Evolutionary conservation across 768 basidiomycete species (phyloP), one percentile per base, ranked within the genome.

Genomic region (Panellus pusillus): DNA sequence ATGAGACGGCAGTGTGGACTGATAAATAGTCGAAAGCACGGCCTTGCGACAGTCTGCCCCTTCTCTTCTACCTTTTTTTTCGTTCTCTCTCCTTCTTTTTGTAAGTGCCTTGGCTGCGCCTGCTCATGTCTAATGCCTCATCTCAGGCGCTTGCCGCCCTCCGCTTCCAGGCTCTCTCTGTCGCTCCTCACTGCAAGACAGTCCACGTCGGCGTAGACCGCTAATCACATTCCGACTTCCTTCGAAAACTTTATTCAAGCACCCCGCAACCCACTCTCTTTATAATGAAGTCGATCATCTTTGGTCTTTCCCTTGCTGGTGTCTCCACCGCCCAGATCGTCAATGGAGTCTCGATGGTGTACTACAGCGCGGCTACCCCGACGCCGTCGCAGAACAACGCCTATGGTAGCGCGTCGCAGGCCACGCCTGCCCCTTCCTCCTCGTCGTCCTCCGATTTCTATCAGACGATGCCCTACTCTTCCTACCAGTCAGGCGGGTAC

Each of bases 131-230:
- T 48, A 37, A 48, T 24, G 2, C 24, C 42, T 36, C n/a, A 44
- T 44, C 36, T 31, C 42, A 76, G 72, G 74, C 74, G 72, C 77
- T 76, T 78, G 75, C 68, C 69, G 71, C 71, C 68, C 47, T 65
- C 66, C 32, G 7, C 32, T 35, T 67, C 63, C 64, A 70, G 72
- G 70, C 66, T 70, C 73, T 69, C 68, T 67, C 66, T 65, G 67
- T 71, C 74, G 67, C 68, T 68, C 65, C 47, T 65, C 66, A 68
- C 84, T 87, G 82, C 83, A 74, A 86, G 86, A 78, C 84, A 84
- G 83, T 81, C 68, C 67, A 74, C 70, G 71, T 70, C 70, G 82
- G 86, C 85, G 85, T 87, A 81, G 84, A 88, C 73, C 85, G 86
- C 86, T 83, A 65, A 55, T 70, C 68, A 65, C 64, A 54, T 68